Evolutionary conservation across 2,329 filamentous ascomycete species (phyloP).

Genomic region (Fusarium falciforme): DNA sequence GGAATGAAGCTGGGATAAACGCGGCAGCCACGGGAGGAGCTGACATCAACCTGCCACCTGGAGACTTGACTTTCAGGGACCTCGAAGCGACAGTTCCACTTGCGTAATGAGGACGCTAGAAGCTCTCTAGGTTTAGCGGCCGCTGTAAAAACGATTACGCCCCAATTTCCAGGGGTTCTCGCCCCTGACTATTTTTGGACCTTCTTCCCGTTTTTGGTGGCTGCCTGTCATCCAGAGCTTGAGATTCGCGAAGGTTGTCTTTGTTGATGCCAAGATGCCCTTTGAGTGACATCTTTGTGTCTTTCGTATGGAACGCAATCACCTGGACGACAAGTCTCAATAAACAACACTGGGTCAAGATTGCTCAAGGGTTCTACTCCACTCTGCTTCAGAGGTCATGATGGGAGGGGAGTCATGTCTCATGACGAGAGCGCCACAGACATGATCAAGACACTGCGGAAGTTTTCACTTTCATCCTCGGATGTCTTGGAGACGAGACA

Average conservation of each 20-base stretch:
- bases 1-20: neutral
- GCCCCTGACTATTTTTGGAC: slow-evolving; percentile 37
- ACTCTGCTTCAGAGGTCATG: neutral
- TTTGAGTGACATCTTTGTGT: neutral
- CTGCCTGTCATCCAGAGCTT: slow-evolving; percentile 12
- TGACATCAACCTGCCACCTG: neutral
- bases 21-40: slow-evolving; percentile 23
- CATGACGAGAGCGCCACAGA: neutral
- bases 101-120: slow-evolving; percentile 27
- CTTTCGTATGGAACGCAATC: neutral
- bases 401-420: neutral
- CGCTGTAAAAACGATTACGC: slow-evolving; percentile 2
- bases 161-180: slow-evolving; percentile 5
- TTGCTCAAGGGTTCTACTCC: neutral
- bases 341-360: neutral
- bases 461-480: neutral
- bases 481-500: neutral
- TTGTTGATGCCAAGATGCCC: neutral
- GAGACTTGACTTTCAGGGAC: slow-evolving; percentile 26
- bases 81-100: slow-evolving; percentile 26
- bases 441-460: neutral
- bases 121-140: slow-evolving; percentile 13
- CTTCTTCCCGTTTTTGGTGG: neutral
- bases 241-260: slow-evolving; percentile 12
- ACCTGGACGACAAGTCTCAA: neutral